Evolutionary conservation across 148 eudicot genomes (phyloP), one percentile per base, ranked within the genome.

Genomic region (Vaccinium darrowii): DNA sequence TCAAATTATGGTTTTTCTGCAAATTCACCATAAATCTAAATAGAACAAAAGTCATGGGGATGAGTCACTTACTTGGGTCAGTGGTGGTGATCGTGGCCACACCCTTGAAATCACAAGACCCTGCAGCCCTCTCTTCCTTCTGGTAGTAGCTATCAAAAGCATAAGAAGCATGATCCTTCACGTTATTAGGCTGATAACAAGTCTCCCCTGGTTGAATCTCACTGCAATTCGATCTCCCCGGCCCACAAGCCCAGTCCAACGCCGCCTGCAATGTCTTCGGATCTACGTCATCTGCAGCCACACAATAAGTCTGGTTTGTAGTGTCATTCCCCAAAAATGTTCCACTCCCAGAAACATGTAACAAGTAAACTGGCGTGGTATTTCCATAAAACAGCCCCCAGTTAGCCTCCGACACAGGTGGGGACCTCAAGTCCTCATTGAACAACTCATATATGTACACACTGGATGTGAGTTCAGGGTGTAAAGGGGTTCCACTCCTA

Each of bases 231-330:
- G 99, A 97, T 83, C 92, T 90, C 65, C 99, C 99, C 0, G 97
- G 99, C 16, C 99, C 99, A 88, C 99, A 96, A 33, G 99, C 98
- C 99, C 99, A 96, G 84, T 96, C 98, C 87, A 96, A 86, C 0
- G 98, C 99, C 16, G 94, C 81, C 85, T 96, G 99, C 90, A 96
- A 75, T 4, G 93, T 93, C 88, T 71, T 91, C 0, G 56, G 54
- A 87, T 96, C 99, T 30, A 92, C 84, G 21, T 90, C 97, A 74
- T 96, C 97, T 85, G 76, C 82, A 19, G 93, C 94, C 71, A 96
- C 81, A 82, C 99, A 96, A 88, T 90, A 96, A 12, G 99, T 94
- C 86, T 83, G 90, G 84, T 96, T 96, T 0, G 98, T 93, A 0
- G 97, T 93, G 86, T 93, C 98, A 85, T 92, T 96, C 30, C 95